phyloP scores from a whole-genome alignment of 257 asterid species.

The Paulownia fortunei region DNA sequence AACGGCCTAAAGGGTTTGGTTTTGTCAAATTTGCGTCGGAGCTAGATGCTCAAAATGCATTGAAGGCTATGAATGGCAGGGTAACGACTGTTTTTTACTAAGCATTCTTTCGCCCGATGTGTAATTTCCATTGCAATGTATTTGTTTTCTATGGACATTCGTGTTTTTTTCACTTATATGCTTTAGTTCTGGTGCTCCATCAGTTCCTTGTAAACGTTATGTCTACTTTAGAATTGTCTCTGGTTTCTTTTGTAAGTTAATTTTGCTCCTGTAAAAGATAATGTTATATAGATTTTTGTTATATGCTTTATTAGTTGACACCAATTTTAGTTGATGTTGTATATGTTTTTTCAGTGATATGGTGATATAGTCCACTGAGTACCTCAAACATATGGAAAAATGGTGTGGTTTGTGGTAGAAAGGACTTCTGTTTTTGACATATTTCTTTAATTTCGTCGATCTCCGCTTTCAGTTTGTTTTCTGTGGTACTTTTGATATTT shows the following conservation, averaged over 20 bases:
- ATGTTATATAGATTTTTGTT: not conserved
- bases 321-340: not conserved
- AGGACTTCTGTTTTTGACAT: not conserved
- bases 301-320: not conserved
- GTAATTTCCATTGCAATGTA: not conserved
- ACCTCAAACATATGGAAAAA: not conserved
- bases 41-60: slow-evolving; percentile 62
- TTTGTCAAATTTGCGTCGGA: slow-evolving; percentile 68
- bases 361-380: not conserved
- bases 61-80: slow-evolving; percentile 69
- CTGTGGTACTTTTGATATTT: not conserved
- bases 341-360: not conserved
- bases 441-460: not conserved
- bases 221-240: slow-evolving; percentile 2
- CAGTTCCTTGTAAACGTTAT: not conserved
- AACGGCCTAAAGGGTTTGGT: slow-evolving; percentile 78
- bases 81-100: slow-evolving; percentile 32
- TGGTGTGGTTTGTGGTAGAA: not conserved
- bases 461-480: not conserved
- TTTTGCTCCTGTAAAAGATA: not conserved
- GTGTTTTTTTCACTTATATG: not conserved
- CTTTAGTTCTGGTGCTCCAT: not conserved
- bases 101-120: not conserved
- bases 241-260: not conserved
- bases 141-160: not conserved